phyloP scores from a whole-genome alignment of 177 flowering plant species.

The Vitis hybrid region DNA sequence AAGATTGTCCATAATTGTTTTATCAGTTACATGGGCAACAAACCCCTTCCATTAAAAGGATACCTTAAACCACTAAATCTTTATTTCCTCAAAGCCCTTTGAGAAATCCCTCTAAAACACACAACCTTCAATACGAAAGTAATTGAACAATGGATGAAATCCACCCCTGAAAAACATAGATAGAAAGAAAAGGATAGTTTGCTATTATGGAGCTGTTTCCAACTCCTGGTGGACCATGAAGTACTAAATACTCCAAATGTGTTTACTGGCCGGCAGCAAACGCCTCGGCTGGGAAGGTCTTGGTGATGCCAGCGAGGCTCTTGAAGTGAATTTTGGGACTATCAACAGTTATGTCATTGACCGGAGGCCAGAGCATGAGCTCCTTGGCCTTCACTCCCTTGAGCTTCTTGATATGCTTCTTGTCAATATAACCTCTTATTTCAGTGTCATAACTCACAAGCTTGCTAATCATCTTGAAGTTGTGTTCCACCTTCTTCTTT shows the following conservation, averaged over 20 bases:
- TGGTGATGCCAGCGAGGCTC: constrained; percentile 43
- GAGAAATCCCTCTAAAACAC: no score
- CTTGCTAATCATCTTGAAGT: constrained; percentile 41
- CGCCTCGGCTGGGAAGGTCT: constrained; percentile 35
- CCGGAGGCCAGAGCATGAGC: constrained; percentile 44
- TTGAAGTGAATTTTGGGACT: constrained; percentile 38
- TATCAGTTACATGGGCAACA: no score
- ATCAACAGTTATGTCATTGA: constrained; percentile 31
- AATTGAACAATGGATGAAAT: no score
- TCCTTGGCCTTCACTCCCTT: constrained; percentile 54
- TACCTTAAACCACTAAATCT: no score
- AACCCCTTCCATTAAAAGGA: no score
- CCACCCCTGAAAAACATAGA: neutral
- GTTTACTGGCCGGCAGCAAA: constrained; percentile 35
- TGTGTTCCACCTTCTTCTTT: constrained; percentile 35
- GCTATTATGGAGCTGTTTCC: neutral
- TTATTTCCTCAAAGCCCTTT: no score
- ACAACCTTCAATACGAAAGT: no score
- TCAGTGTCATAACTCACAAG: constrained; percentile 41
- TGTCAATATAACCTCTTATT: constrained; percentile 27
- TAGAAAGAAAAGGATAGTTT: neutral
- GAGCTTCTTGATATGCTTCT: constrained; percentile 37
- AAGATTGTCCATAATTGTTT: no score
- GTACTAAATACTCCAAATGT: neutral
- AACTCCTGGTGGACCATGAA: neutral